Evolutionary conservation across 805 yeast genomes (phyloP).

Genomic region (Kodamaea neixiangensis): DNA sequence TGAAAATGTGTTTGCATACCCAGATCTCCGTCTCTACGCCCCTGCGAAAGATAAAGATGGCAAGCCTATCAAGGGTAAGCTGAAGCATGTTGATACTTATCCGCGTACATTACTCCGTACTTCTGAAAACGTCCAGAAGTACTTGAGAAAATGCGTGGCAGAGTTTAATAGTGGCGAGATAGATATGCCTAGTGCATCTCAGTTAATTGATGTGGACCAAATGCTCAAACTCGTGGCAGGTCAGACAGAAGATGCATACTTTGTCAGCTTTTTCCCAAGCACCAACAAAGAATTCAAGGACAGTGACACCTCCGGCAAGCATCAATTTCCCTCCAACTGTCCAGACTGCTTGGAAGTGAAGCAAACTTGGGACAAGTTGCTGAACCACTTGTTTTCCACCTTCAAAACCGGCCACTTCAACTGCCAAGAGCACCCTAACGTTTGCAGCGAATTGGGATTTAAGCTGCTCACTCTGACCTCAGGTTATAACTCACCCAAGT

Average conservation of each 20-base stretch:
- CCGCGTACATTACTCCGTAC: conserved; percentile 51
- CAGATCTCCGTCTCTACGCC: conserved; percentile 69
- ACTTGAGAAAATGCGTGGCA: conserved; percentile 54
- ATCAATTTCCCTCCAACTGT: conserved; percentile 42
- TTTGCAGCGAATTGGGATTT: conserved; percentile 57
- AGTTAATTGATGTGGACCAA: conserved; percentile 38
- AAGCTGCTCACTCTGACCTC: conserved; percentile 25
- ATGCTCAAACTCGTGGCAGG: conserved; percentile 56
- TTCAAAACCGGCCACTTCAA: conserved; percentile 58
- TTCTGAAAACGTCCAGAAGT: conserved; percentile 50
- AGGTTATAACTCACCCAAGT: conserved; percentile 34
- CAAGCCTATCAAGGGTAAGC: conserved; percentile 25
- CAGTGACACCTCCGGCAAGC: conserved; percentile 31
- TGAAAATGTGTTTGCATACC: conserved; percentile 66
- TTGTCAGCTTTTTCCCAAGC: conserved; percentile 70
- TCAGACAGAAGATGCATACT: conserved; percentile 46
- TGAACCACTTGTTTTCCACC: conserved; percentile 45
- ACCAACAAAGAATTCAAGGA: conserved; percentile 41
- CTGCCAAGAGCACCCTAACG: conserved; percentile 50
- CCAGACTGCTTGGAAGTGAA: conserved; percentile 53
- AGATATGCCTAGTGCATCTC: conserved; percentile 44
- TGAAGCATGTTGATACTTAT: conserved; percentile 40
- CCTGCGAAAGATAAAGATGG: conserved; percentile 45
- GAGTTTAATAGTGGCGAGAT: conserved; percentile 43
- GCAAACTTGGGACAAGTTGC: conserved; percentile 57